Base-by-base conservation (phyloP, 768 basidiomycete species). In the Cystobasidiopsis lactophilus region DNA sequence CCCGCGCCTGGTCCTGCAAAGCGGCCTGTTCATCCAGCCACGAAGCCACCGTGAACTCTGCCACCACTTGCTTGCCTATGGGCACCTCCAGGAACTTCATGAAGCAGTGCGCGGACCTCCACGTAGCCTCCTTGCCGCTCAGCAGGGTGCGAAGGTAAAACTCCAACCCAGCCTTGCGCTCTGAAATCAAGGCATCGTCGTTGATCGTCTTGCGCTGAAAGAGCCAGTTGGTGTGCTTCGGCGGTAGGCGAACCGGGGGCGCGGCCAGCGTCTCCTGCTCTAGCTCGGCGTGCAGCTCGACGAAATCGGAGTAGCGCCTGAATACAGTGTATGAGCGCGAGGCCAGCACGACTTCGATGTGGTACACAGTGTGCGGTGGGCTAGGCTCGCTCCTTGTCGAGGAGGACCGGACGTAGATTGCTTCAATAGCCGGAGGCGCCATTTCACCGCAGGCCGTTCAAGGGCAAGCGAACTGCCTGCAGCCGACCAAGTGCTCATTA, bases 261-360 rank as follows among this genome's bases (percentile, higher is more conserved):
- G 79, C 68, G n/a, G 77, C 74, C 16, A 79, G 79, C n/a, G 75
- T 75, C n/a, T 78, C 75, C 63, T 80, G 79, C 26, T 74, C 73
- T 60, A 93, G 76, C 61, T 88, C 81, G 7, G 75, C 74, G 66
- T 89, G 75, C 5, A 96, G 77, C 60, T 84, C 78, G 63, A 75
- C 78, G 68, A 96, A 96, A 68, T 93, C 86, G 40, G 85, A 88
- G 69, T 95, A 96, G 47, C 91, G 81, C 53, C 81, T 73, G 77
- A 82, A 83, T 73, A 93, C 82, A 53, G 80, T 77, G 88, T 89
- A 95, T 64, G 84, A 80, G 56, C 83, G 79, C 27, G 86, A 82
- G 52, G 84, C 78, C 33, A 35, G 16, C 7, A 7, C 9, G 60
- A 95, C 78, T 62, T 79, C 75, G 64, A 91, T 81, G 57, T 73